Evolutionary conservation across 2,329 filamentous ascomycete species (phyloP), one percentile per base, ranked within the genome.

Genomic region (Apiospora pterosperma): DNA sequence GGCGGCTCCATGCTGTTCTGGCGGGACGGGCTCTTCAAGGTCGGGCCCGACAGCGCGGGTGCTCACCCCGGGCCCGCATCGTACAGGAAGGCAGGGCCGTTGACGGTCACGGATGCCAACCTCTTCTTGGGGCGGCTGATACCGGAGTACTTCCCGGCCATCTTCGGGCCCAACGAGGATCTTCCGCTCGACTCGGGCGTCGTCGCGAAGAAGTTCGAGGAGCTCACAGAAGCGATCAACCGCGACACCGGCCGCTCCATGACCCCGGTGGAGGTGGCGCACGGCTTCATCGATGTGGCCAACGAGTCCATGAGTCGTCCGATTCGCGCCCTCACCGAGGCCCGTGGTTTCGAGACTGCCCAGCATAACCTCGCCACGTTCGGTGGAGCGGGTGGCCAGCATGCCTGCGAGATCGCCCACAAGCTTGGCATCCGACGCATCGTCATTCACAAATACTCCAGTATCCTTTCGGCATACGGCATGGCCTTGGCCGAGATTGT

Each of bases 241-340:
- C 63, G 67, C 23, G 71, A 69, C 73, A 5, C 71, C 74, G 39
- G 28, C 19, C 28, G 28, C 7, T 5, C 25, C 23, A 73, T 78
- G 21, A 75, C 76, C 0, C 59, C 74, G 0, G 75, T 79, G 55
- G 76, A 79, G 19, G 75, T 81, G 41, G 90, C 91, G 0, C 88
- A 88, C 67, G 91, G 91, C 0, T 92, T 92, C 70, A 84, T 93
- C 71, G 88, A 90, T 66, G 88, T 93, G 52, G 90, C 90, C 2
- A 92, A 92, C 68, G 90, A 92, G 76, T 88, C 89, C 0, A 92
- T 93, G 90, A 89, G 88, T 4, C 81, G 91, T 36, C 91, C 91
- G 0, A 93, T 94, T 66, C 84, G 91, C 60, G 91, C 70, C 2
- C 67, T 72, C n/a, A 74, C 70, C 0, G 90, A 93, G 76, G 90